Evolutionary conservation across 2,329 filamentous ascomycete genomes (phyloP).

Genomic region (Stachybotrys chartarum): DNA sequence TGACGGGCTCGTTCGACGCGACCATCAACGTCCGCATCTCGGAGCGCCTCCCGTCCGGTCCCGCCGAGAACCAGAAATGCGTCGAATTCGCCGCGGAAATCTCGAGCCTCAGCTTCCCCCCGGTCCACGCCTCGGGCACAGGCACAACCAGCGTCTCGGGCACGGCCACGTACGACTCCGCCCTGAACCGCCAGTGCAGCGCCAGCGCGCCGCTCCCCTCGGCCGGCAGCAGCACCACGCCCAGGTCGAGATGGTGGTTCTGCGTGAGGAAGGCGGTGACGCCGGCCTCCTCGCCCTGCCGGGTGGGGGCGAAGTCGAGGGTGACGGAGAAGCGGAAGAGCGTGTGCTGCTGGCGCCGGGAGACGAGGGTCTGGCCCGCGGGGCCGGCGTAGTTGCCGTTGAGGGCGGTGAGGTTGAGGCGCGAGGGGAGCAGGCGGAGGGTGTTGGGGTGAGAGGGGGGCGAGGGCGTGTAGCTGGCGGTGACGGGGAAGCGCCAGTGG

Average conservation of each 20-base stretch:
- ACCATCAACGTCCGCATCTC: background rate
- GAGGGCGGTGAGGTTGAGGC: background rate
- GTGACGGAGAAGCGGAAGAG: background rate
- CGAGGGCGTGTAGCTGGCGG: background rate
- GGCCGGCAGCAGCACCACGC: background rate
- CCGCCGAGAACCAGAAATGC: background rate
- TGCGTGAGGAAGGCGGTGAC: background rate
- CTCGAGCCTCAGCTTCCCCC: background rate
- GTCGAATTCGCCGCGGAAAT: background rate
- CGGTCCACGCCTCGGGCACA: background rate
- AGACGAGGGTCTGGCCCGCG: background rate
- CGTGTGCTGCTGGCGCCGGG: background rate
- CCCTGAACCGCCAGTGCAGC: background rate
- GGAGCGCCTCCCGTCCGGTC: background rate
- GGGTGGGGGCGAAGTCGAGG: background rate
- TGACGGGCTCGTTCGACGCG: background rate
- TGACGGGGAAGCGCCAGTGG: background rate
- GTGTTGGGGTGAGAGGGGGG: background rate
- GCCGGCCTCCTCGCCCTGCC: background rate
- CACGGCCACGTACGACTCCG: background rate
- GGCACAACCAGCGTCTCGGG: background rate
- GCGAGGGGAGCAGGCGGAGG: background rate
- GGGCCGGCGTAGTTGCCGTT: background rate
- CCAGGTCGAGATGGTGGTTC: background rate
- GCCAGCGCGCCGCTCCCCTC: background rate